Percentiles rank a stretch among this genome's conserved stretches.
Evolutionary conservation across 345 rosid genomes (phyloP).

Genomic region (Citrus hindsii): DNA sequence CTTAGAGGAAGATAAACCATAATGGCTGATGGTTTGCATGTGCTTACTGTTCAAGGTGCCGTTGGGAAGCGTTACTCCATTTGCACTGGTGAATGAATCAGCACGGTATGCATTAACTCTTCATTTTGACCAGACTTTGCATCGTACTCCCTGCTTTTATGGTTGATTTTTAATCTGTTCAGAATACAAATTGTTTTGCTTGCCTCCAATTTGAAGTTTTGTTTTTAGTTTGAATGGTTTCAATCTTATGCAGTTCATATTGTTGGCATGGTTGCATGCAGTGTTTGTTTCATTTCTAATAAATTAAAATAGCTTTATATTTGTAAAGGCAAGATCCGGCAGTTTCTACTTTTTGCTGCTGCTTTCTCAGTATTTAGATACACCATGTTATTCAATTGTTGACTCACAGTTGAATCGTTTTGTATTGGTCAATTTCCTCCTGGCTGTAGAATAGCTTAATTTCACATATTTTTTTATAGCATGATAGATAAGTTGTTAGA

Average conservation of each 20-base stretch:
- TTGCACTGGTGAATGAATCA: conserved; percentile 76
- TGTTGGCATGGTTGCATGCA: neutral
- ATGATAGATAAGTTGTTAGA: neutral
- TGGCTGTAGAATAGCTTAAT: neutral
- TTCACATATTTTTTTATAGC: neutral
- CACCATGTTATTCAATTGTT: neutral
- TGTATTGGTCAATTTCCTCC: neutral
- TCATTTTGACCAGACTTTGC: neutral
- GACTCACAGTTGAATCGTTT: neutral
- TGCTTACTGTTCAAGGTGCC: conserved; percentile 50
- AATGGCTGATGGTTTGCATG: neutral
- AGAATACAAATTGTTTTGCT: neutral
- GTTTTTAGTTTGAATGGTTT: neutral
- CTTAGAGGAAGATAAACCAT: neutral
- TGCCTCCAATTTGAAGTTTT: neutral
- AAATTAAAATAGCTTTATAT: neutral
- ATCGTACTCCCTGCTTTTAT: neutral
- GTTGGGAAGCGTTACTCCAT: conserved; percentile 85
- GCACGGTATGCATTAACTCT: conserved; percentile 51
- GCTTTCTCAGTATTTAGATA: neutral
- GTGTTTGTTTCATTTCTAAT: neutral
- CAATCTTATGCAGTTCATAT: neutral
- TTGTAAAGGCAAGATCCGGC: neutral
- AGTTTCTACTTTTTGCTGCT: neutral
- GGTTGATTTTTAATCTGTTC: neutral